These are phyloP conservation scores for Curvularia spicifera DNA, from an alignment of 2,329 filamentous ascomycete genomes.

Conservation along the genomic window DNA sequence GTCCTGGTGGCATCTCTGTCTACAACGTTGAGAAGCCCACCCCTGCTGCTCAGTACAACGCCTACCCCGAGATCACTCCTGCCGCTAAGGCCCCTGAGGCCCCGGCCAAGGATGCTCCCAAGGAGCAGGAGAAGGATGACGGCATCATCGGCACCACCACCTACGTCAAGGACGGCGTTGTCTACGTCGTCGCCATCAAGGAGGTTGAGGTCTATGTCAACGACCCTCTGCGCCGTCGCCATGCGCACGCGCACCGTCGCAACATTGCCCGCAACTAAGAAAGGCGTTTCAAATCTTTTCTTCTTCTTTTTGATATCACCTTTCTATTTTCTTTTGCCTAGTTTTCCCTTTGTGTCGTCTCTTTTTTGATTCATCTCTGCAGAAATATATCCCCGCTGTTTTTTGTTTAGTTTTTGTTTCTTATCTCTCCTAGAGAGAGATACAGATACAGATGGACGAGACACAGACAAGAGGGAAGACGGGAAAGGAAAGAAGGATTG, in stretches of 20 bases:
- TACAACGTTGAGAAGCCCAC: slow-evolving; percentile 31
- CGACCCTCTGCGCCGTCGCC: slow-evolving; percentile 35
- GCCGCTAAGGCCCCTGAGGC: slow-evolving; percentile 23
- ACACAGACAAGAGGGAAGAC: background rate
- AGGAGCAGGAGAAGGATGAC: slow-evolving; percentile 6
- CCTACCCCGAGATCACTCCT: slow-evolving; percentile 25
- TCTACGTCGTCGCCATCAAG: slow-evolving; percentile 55
- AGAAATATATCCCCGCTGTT: background rate
- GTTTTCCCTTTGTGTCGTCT: background rate
- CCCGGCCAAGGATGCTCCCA: background rate
- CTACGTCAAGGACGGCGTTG: slow-evolving; percentile 52
- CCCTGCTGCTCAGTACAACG: slow-evolving; percentile 11
- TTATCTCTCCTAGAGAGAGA: background rate
- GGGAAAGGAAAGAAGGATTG: background rate
- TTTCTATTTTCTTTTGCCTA: background rate
- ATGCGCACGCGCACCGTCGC: slow-evolving; percentile 35
- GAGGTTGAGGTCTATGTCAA: slow-evolving; percentile 54
- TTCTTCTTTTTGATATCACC: background rate
- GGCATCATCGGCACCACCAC: slow-evolving; percentile 50
- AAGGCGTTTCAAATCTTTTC: too few relatives aligned
- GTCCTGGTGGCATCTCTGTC: slow-evolving; percentile 46
- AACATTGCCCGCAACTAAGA: slow-evolving; percentile 18
- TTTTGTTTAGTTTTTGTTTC: background rate
- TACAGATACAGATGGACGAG: background rate
- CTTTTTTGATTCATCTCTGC: background rate